Conservation (phyloP, 306 rosid genomes). For the Fragaria ananassa region DNA sequence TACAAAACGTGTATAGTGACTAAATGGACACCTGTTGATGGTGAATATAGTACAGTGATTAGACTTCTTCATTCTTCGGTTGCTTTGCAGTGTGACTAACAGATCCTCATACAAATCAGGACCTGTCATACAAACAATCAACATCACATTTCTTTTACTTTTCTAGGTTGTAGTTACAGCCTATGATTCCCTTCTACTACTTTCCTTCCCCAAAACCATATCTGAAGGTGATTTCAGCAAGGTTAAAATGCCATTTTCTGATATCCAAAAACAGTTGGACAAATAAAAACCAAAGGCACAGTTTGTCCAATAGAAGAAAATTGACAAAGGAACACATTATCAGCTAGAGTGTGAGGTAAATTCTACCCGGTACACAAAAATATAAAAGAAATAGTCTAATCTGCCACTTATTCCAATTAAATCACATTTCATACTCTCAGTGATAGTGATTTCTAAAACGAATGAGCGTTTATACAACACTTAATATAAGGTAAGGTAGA, state of each 20-base stretch:
- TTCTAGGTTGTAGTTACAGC: background rate
- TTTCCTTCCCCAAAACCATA: background rate
- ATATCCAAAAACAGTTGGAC: background rate
- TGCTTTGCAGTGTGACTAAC: too few relatives aligned
- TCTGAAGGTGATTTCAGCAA: too few relatives aligned
- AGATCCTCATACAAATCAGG: too few relatives aligned
- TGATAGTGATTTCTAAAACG: slow-evolving; percentile 26
- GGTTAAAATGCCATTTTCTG: background rate
- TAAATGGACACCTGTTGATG: too few relatives aligned
- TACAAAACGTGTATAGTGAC: too few relatives aligned
- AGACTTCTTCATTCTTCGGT: too few relatives aligned
- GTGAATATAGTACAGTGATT: too few relatives aligned
- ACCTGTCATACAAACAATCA: too few relatives aligned
- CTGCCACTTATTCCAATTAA: background rate
- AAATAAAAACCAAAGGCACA: background rate
- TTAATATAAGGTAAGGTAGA: slow-evolving; percentile 10
- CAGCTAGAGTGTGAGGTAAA: background rate
- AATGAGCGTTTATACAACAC: slow-evolving; percentile 40
- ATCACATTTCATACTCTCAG: slow-evolving; percentile 22
- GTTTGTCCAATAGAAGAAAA: background rate
- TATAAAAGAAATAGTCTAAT: background rate
- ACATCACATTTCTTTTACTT: background rate
- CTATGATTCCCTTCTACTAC: background rate
- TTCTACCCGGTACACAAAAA: background rate
- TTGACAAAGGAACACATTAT: background rate